Percentiles rank a stretch among this genome's conserved stretches.
These are phyloP conservation scores for Claviceps pusilla DNA, from an alignment of 2,329 filamentous ascomycete genomes.

Conservation along the genomic window DNA sequence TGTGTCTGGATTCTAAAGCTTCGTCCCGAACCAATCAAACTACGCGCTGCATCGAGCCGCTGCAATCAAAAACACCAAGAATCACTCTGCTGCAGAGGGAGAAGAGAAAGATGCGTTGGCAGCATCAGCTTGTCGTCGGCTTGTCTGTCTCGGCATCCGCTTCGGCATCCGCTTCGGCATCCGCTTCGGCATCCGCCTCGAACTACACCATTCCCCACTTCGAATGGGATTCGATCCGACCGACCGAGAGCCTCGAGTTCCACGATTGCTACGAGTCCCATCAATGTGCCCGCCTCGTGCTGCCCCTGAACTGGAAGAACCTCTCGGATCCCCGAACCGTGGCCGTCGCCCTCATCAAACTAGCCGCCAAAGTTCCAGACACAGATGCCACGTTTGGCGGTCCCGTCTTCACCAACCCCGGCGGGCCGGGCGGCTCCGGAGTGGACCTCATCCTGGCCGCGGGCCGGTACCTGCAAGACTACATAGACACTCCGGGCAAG, in stretches of 20 bases:
- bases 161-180: too few species aligned
- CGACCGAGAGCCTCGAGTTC: conserved; percentile 22
- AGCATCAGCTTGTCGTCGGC: not conserved
- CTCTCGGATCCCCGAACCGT: conserved; percentile 15
- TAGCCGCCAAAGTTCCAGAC: conserved; percentile 24
- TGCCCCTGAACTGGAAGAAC: conserved; percentile 29
- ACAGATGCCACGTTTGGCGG: conserved; percentile 26
- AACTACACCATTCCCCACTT: conserved; percentile 11
- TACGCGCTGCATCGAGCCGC: not conserved
- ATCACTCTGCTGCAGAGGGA: not conserved
- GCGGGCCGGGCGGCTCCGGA: conserved; percentile 29
- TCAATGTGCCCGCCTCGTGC: conserved; percentile 26
- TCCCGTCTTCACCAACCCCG: conserved; percentile 29
- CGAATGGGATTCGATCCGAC: conserved; percentile 21
- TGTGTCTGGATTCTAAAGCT: not conserved
- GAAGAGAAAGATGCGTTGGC: not conserved
- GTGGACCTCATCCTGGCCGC: conserved; percentile 13
- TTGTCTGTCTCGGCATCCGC: not conserved
- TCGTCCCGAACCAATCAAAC: not conserved
- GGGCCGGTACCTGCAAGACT: conserved; percentile 17
- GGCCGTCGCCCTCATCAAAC: conserved; percentile 26
- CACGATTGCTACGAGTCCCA: conserved; percentile 24
- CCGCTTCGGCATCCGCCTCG: not conserved
- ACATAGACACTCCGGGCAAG: conserved; percentile 13
- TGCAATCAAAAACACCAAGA: not conserved